A percentile compares a stretch with the other conserved stretches of the same genome.
phyloP scores from a whole-genome alignment of 2,329 filamentous ascomycete species.

The Sphaerulina populicola region DNA sequence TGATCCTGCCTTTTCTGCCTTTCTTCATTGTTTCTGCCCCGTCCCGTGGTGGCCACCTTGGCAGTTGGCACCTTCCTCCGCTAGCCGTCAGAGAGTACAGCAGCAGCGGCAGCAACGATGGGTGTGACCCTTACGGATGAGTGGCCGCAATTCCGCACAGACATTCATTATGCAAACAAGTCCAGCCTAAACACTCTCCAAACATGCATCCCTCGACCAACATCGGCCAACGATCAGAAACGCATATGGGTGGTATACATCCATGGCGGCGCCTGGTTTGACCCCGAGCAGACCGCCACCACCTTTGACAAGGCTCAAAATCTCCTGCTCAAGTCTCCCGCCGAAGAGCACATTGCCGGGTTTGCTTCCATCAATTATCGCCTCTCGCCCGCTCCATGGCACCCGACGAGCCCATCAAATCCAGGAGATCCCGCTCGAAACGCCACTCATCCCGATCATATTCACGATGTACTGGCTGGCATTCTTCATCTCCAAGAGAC shows the following conservation, averaged over 20 bases:
- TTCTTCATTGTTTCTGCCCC: neutral
- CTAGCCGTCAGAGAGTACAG: neutral
- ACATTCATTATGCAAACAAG: constrained; percentile 27
- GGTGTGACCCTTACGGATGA: constrained; percentile 13
- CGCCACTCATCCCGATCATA: constrained; percentile 53
- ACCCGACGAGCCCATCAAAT: constrained; percentile 40
- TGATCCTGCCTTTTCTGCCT: neutral
- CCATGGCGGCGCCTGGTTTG: constrained; percentile 46
- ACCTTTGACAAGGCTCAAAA: constrained; percentile 34
- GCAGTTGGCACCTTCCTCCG: too few relatives aligned
- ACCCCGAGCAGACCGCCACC: constrained; percentile 36
- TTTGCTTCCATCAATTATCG: constrained; percentile 60
- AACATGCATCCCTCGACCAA: constrained; percentile 36
- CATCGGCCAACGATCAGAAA: constrained; percentile 15
- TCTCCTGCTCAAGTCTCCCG: constrained; percentile 29
- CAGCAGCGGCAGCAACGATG: constrained; percentile 4
- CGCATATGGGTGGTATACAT: constrained; percentile 36
- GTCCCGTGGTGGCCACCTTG: too few relatives aligned
- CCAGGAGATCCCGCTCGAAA: constrained; percentile 42
- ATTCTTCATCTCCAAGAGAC: constrained; percentile 44
- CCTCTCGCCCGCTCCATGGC: constrained; percentile 46
- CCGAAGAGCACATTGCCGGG: constrained; percentile 44
- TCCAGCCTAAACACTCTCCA: constrained; percentile 37
- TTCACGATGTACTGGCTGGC: constrained; percentile 49
- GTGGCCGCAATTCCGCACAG: constrained; percentile 22